Evolutionary conservation across 805 yeast species (phyloP), one percentile per base, ranked within the genome.

Genomic region (Pichia exigua): DNA sequence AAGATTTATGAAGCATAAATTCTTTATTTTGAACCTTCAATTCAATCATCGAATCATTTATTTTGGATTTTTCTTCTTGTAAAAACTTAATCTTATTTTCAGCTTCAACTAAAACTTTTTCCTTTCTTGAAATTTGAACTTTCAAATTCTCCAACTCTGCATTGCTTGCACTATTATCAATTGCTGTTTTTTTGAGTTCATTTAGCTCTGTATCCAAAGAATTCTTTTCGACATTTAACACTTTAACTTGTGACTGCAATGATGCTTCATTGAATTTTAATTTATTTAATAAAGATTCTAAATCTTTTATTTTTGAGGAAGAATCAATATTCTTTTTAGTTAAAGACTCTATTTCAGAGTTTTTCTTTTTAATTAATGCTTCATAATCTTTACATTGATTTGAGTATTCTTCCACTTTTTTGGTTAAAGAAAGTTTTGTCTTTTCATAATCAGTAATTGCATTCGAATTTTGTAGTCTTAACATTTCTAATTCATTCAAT

Each of bases 101-200:
- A 27, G 64, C 65, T 44, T 74, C 78, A 12, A 55, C 59, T 22
- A 76, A 61, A 39, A 63, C 64, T 52, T 70, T 68, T 42, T 76
- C 79, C 50, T 77, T 78, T 51, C 74, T 75, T 1, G 68, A 60
- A 5, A 78, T 57, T 4, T 78, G 70, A 0, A 78, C 61, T 49
- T 73, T 73, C 26, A 74, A 61, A 4, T 79, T 71, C 0, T 77
- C 74, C 27, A 78, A 61, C 54, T 79, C 82, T 26, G 76, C 60
- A 57, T 78, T 78, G 47, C 73, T 61, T 7, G 78, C 69, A 8
- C 76, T 68, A 32, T 75, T 81, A 28, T 65, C 65, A 47, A 69
- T 61, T 28, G 57, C 61, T n/a, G 73, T 62, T 20, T 69, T 73
- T 20, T 62, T 65, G n/a, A 74, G 60, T n/a, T 75, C 79, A 8